A percentile compares a stretch with the other conserved stretches of the same genome.
Conservation (phyloP, 2,329 filamentous ascomycete species). For the Penicillium freii region DNA sequence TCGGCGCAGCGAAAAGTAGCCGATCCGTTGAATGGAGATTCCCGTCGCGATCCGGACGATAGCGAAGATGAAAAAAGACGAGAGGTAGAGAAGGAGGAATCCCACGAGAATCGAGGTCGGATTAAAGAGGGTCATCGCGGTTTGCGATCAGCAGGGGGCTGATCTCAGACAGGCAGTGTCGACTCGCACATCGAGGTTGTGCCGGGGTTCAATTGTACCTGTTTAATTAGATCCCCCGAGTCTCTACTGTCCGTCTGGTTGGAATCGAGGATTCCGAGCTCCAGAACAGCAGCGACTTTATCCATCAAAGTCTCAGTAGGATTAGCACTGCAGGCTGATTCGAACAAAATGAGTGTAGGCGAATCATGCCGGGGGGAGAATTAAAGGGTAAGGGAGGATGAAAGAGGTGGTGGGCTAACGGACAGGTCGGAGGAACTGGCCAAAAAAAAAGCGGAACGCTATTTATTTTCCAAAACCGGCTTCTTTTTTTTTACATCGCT, state of each 20-base stretch:
- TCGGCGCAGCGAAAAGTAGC: conserved; percentile 85
- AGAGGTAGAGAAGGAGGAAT: conserved; percentile 80
- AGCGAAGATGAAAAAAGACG: conserved; percentile 90
- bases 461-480: conserved; percentile 15
- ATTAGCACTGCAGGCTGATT: conserved; percentile 13
- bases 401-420: conserved; percentile 20
- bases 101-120: conserved; percentile 85
- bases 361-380: conserved; percentile 13
- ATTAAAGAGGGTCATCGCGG: conserved; percentile 48
- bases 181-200: conserved; percentile 21
- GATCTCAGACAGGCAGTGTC: conserved; percentile 25
- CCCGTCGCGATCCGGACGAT: conserved; percentile 89
- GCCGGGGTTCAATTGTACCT: conserved; percentile 6
- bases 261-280: conserved; percentile 7
- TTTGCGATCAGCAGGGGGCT: conserved; percentile 33
- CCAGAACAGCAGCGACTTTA: conserved; percentile 6
- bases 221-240: conserved; percentile 1
- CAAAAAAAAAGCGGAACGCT: conserved; percentile 19
- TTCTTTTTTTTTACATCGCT: conserved; percentile 2
- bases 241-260: conserved; percentile 13
- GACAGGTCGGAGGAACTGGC: conserved; percentile 23
- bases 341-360: conserved; percentile 1
- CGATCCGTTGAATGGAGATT: conserved; percentile 91
- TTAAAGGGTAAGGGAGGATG: conserved; percentile 20
- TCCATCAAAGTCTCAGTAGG: conserved; percentile 13